Evolutionary conservation across 345 rosid species (phyloP).

Genomic region (Arabis alpina): DNA sequence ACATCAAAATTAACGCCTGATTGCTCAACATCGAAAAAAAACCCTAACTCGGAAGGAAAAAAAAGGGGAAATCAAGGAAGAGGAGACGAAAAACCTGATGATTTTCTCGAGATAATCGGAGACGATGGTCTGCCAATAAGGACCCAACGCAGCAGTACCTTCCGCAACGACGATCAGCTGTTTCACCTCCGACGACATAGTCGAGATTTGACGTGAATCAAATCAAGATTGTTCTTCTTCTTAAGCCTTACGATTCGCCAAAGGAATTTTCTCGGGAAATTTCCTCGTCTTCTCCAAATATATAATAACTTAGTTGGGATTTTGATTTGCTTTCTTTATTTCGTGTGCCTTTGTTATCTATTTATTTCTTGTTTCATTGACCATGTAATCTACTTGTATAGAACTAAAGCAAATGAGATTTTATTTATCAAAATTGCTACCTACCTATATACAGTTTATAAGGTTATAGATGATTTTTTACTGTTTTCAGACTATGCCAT

Average conservation of each 20-base stretch:
- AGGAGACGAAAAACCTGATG: conserved; percentile 54
- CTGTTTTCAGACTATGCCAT: no score
- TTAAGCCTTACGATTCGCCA: conserved; percentile 2
- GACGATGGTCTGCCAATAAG: conserved; percentile 72
- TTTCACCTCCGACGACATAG: conserved; percentile 62
- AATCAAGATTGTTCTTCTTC: not conserved
- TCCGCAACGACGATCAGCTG: conserved; percentile 90
- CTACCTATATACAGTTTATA: no score
- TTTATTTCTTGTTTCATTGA: no score
- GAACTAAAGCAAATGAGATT: no score
- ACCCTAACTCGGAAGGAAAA: conserved; percentile 37
- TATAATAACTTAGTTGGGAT: not conserved
- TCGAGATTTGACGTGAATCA: conserved; percentile 9
- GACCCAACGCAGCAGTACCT: conserved; percentile 93
- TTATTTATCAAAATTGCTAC: no score
- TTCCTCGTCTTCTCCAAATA: not conserved
- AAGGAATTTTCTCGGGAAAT: not conserved
- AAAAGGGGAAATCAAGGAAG: not conserved
- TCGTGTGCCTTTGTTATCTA: not conserved
- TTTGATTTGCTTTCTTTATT: not conserved
- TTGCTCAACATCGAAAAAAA: conserved; percentile 16
- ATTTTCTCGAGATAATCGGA: conserved; percentile 92
- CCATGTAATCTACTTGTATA: no score
- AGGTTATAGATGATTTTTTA: no score
- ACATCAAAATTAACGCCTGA: not conserved